Base-by-base conservation (phyloP, 179 eudicot genomes). In the Corrigiola litoralis region DNA sequence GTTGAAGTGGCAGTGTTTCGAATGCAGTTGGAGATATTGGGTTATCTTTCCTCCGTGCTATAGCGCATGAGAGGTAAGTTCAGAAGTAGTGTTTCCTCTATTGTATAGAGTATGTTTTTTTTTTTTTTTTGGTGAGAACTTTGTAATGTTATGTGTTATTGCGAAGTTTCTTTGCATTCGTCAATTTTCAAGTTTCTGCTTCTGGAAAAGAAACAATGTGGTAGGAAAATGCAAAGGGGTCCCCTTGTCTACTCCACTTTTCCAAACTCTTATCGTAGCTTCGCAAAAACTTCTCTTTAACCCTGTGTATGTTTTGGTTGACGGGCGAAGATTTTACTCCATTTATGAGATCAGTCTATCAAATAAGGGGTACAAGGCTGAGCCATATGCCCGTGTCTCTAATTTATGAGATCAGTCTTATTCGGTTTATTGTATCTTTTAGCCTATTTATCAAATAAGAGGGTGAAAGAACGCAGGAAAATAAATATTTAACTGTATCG, bases 141-240 rank as follows among this genome's bases (percentile, higher is more conserved):
- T 4, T 36, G 3, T 33, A 16, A 5, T 24, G 28, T 63, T 46
- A 20, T 36, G 44, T 23, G 17, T 42, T 36, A 1, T 16, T 49
- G 17, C 31, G 16, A 42, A 24, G 13, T 0, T 38, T 16, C 28
- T 32, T 23, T 67, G 64, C 64, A 67, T 42, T 32, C 31, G 58
- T 58, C 70, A 24, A 55, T 21, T 41, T 55, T 57, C 45, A 54
- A 56, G 63, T 67, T 56, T 41, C 45, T 66, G 57, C 4, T 66
- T 66, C 6, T 28, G 70, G 70, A 0, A 66, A 66, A 54, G 18
- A 20, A 66, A 27, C 50, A 28, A 29, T 66, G 69, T 40, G 51
- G 14, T 33, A 34, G 11, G 37, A 42, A 20, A 18, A 38, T 24
- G 54, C 54, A 27, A n/a, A 14, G 37, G 40, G 55, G 55, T 67